phyloP scores from a whole-genome alignment of 305 asterid species.

The Andrographis paniculata region DNA sequence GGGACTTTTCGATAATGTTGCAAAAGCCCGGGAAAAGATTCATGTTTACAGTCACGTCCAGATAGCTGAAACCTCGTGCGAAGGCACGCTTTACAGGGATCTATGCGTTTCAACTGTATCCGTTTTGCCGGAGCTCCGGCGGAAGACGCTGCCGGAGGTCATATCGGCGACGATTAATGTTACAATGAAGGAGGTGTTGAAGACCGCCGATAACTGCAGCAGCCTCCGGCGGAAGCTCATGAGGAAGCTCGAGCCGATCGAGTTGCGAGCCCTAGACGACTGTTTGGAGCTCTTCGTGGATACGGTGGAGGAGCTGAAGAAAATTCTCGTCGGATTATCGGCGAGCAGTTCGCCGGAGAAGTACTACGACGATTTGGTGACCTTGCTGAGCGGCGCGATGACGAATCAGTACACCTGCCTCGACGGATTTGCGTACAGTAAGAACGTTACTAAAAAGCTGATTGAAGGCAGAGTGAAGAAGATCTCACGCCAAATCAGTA shows the following conservation, averaged over 20 bases:
- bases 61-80: constrained; percentile 45
- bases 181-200: constrained; percentile 52
- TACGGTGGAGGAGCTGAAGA: constrained; percentile 40
- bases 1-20: constrained; percentile 4
- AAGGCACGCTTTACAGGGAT: constrained; percentile 54
- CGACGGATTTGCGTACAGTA: constrained; percentile 66
- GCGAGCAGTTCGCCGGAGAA: constrained; percentile 5
- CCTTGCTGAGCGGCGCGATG: constrained; percentile 84
- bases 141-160: constrained; percentile 53
- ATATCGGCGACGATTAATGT: constrained; percentile 60
- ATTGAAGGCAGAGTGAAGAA: constrained; percentile 39
- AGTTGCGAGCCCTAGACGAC: constrained; percentile 64
- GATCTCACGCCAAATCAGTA: constrained; percentile 73
- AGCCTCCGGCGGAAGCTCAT: constrained; percentile 43
- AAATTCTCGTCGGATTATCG: constrained; percentile 33
- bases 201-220: constrained; percentile 41
- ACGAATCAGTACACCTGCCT: constrained; percentile 81
- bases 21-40: constrained; percentile 18
- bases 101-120: constrained; percentile 69
- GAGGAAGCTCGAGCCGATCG: constrained; percentile 39
- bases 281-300: constrained; percentile 58
- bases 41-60: constrained; percentile 45
- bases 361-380: constrained; percentile 44
- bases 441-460: constrained; percentile 37
- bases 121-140: constrained; percentile 46